Evolutionary conservation across 2,329 filamentous ascomycete species (phyloP).

Genomic region (Botrytis byssoidea): DNA sequence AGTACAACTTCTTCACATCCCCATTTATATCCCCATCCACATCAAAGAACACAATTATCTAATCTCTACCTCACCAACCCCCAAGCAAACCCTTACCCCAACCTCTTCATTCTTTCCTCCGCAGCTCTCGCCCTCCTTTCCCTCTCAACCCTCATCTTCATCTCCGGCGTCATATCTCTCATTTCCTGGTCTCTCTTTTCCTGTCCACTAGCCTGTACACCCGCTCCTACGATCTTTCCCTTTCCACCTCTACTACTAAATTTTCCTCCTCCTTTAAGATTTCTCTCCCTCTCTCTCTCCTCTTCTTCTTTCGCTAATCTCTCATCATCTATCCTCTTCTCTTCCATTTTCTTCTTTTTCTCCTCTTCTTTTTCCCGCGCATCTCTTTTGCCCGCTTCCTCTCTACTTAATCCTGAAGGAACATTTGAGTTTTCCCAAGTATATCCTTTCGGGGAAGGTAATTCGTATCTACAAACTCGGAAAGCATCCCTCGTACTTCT

Average conservation of each 20-base stretch:
- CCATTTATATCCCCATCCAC: not conserved
- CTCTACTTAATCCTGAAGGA: conserved; percentile 66
- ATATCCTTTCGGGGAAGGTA: conserved; percentile 40
- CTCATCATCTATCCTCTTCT: conserved; percentile 69
- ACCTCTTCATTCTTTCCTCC: conserved; percentile 72
- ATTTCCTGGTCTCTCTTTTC: conserved; percentile 82
- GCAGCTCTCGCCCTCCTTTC: conserved; percentile 88
- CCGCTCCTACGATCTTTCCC: conserved; percentile 49
- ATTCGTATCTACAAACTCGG: conserved; percentile 76
- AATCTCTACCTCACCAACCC: not conserved
- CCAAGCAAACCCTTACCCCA: no score
- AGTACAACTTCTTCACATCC: not conserved
- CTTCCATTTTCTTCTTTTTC: conserved; percentile 65
- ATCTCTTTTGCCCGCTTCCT: conserved; percentile 68
- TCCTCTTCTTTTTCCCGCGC: conserved; percentile 69
- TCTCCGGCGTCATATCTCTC: conserved; percentile 82
- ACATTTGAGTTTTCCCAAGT: conserved; percentile 75
- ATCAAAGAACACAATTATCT: not conserved
- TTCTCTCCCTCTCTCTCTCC: conserved; percentile 45
- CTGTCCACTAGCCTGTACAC: conserved; percentile 42
- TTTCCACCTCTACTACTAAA: conserved; percentile 39
- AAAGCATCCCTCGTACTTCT: conserved; percentile 86
- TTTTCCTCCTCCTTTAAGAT: conserved; percentile 41
- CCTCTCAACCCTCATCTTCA: conserved; percentile 78
- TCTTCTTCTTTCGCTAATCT: conserved; percentile 56